These are phyloP conservation scores for Apiospora koreana DNA, from an alignment of 2,329 filamentous ascomycete genomes.

Conservation along the genomic window DNA sequence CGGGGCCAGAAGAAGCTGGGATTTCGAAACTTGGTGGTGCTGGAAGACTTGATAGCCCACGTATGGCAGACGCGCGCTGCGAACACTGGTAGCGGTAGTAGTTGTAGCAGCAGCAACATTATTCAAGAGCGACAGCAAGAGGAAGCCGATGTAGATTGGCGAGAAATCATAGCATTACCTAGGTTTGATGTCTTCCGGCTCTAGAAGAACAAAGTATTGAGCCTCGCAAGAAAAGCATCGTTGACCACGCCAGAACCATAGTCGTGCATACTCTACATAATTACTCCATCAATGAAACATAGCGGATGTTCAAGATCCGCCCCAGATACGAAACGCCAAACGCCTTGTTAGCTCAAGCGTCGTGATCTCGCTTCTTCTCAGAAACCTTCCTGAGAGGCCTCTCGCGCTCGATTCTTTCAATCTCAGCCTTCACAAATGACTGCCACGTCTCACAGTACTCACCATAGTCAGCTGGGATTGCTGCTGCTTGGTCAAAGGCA, in stretches of 20 bases:
- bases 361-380: not conserved
- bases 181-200: slow-evolving; percentile 11
- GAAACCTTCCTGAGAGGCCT: not conserved
- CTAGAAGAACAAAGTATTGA: not conserved
- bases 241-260: not conserved
- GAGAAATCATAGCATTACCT: slow-evolving; percentile 1
- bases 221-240: not conserved
- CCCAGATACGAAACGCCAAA: not conserved
- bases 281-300: not conserved
- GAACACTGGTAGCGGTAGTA: not conserved
- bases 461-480: not conserved
- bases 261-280: not conserved
- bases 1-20: slow-evolving; percentile 34
- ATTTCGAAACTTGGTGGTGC: slow-evolving; percentile 33
- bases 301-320: not conserved
- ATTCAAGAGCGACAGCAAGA: too few species aligned
- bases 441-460: not conserved
- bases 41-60: slow-evolving; percentile 32
- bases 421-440: not conserved
- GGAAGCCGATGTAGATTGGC: not conserved
- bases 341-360: not conserved
- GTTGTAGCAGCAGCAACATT: too few species aligned
- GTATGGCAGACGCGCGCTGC: slow-evolving; percentile 30
- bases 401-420: not conserved
- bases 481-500: not conserved